Base-by-base conservation (phyloP, 169 alveolate species). In the Plasmodium coatneyi region DNA sequence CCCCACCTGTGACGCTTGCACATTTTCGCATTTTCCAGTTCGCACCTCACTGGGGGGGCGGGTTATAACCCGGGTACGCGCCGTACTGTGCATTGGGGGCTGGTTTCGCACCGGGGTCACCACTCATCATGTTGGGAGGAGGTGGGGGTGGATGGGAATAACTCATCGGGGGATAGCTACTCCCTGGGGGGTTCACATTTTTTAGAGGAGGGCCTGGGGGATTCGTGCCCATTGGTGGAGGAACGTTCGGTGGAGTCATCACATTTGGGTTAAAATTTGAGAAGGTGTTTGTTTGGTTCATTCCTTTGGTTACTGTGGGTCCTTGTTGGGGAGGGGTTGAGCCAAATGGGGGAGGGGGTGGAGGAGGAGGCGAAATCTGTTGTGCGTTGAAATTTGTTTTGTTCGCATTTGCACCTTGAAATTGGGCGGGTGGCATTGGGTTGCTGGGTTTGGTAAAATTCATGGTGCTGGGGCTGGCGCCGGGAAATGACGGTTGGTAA, bases 361-460 rank as follows among this genome's bases (percentile, higher is more conserved):
- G 84, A 10, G 92, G 84, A 36, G 92, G 71, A 54, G 80, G 54
- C 12, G 80, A 52, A 22, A 52, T 80, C 9, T 19, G 86, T 49
- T 86, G 84, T 5, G 84, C 14, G 80, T 46, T 86, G 22, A 86
- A 86, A 86, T 43, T 86, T 39, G 92, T 70, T 41, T 83, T 83
- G 80, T 74, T 86, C 22, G 82, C 30, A 41, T 84, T 82, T 49
- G 52, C 74, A n/a, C 76, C 76, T 54, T 41, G 92, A 39, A 83
- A 86, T 49, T 86, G 84, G 14, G 70, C 16, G 66, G 80, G 86
- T n/a, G 66, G 84, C 52, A 78, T 74, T 32, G 84, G 39, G 36
- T 6, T 41, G n/a, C 43, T n/a, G 9, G 54, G 28, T 10, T 82
- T 82, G 60, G 72, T n/a, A 82, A 82, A 82, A 9, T 49, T 82